Percentiles rank a stretch among this genome's conserved stretches.
Conservation (phyloP, 352 stramenopile genomes). For the Elongisporangium prolatum region DNA sequence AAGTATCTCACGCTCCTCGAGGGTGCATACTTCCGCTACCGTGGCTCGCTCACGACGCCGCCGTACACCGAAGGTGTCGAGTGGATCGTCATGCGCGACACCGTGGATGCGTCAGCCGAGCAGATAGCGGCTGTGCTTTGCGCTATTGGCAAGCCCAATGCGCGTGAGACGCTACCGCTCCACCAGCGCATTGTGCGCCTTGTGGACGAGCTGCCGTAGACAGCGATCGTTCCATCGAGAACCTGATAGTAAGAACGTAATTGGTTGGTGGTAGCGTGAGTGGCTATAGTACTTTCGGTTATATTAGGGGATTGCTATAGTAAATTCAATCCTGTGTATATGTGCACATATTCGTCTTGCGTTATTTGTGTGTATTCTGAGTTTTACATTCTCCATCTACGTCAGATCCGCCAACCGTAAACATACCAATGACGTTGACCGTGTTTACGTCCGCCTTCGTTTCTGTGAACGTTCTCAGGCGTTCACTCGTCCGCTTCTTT, state of each 20-base stretch:
- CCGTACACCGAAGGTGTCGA: constrained; percentile 72
- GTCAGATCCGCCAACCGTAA: not conserved
- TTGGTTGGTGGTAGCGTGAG: not conserved
- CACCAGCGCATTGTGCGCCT: constrained; percentile 28
- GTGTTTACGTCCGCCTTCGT: not conserved
- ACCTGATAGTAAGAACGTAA: constrained; percentile 1
- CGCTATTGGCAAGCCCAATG: constrained; percentile 43
- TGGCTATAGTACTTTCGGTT: not conserved
- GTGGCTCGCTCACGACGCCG: constrained; percentile 62
- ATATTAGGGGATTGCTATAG: not conserved
- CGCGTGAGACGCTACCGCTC: constrained; percentile 41
- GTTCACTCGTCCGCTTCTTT: constrained; percentile 18
- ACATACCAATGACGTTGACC: not conserved
- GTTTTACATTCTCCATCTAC: not conserved
- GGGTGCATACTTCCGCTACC: constrained; percentile 52
- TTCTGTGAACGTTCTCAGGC: not conserved
- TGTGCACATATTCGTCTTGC: not conserved
- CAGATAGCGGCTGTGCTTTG: constrained; percentile 47
- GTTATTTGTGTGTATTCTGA: not conserved
- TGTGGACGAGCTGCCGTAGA: constrained; percentile 3
- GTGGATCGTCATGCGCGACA: constrained; percentile 55
- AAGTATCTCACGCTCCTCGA: constrained; percentile 18
- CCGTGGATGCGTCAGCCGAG: constrained; percentile 36
- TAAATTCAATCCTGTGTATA: not conserved
- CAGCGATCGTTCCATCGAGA: too few species aligned